These are phyloP conservation scores for Quercus aquifolioides DNA, from an alignment of 306 rosid genomes.

Conservation along the genomic window DNA sequence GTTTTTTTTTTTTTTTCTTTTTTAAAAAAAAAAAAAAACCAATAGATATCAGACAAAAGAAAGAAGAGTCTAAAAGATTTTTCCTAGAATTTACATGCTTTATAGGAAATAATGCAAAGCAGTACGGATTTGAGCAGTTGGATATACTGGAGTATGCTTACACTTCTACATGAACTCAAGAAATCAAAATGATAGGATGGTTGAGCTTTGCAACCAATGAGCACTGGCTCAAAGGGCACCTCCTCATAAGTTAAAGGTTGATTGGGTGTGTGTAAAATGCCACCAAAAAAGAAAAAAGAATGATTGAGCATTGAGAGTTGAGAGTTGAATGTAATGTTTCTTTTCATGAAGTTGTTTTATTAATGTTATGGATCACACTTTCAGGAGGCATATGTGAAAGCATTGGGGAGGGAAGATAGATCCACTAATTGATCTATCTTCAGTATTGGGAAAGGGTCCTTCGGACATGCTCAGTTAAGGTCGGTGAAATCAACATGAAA, in stretches of 20 bases:
- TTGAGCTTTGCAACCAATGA: background rate
- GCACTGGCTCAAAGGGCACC: background rate
- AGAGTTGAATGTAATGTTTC: background rate
- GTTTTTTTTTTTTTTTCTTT: background rate
- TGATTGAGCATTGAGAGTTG: background rate
- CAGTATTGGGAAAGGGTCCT: too few species aligned
- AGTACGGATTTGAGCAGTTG: conserved; percentile 5
- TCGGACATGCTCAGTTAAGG: too few species aligned
- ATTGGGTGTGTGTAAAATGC: background rate
- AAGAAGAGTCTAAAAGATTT: background rate
- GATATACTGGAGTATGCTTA: background rate
- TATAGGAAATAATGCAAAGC: background rate
- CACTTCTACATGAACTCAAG: conserved; percentile 1
- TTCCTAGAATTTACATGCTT: background rate
- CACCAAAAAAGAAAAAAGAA: background rate
- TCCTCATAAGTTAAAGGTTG: background rate
- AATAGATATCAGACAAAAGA: background rate
- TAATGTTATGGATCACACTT: conserved; percentile 15
- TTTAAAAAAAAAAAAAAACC: too few species aligned
- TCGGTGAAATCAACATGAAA: too few species aligned
- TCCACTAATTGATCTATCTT: too few species aligned
- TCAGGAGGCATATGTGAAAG: too few species aligned
- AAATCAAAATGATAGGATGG: background rate
- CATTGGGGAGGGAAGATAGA: too few species aligned
- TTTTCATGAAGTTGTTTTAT: background rate